A percentile compares a stretch with the other conserved stretches of the same genome.
These are phyloP conservation scores for Annona squamosa DNA, from an alignment of 164 flowering plant species.

Conservation along the genomic window DNA sequence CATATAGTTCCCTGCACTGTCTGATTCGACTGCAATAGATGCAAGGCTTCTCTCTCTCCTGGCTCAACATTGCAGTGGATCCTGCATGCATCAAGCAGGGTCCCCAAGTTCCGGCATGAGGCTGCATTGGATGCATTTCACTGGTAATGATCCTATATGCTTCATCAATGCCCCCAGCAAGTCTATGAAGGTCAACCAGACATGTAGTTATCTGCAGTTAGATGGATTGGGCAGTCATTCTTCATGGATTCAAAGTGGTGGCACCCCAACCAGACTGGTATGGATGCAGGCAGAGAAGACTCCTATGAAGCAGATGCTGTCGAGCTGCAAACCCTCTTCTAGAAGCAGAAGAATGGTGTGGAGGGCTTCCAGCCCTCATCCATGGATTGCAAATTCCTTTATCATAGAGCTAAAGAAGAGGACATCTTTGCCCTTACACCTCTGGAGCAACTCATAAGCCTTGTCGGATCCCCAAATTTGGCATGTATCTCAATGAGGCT, in stretches of 20 bases:
- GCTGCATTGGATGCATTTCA: slow-evolving; percentile 14
- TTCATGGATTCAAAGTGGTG: slow-evolving; percentile 14
- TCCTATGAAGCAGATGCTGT: slow-evolving; percentile 18
- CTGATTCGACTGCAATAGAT: slow-evolving; percentile 21
- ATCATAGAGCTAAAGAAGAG: slow-evolving; percentile 20
- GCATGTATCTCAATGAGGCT: slow-evolving; percentile 22
- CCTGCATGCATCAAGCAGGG: slow-evolving; percentile 20
- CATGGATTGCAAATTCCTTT: slow-evolving; percentile 17
- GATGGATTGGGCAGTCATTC: slow-evolving; percentile 15
- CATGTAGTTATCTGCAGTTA: slow-evolving; percentile 22
- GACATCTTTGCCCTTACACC: slow-evolving; percentile 16
- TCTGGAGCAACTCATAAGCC: slow-evolving; percentile 14
- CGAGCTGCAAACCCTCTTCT: slow-evolving; percentile 17
- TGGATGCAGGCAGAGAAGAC: slow-evolving; percentile 22
- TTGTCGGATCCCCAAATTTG: slow-evolving; percentile 15
- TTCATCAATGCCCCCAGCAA: slow-evolving; percentile 14
- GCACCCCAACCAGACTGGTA: slow-evolving; percentile 15
- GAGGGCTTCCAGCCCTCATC: slow-evolving; percentile 17
- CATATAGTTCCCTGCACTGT: slow-evolving; percentile 17
- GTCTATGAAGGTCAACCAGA: slow-evolving; percentile 21
- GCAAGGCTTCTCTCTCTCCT: slow-evolving; percentile 16
- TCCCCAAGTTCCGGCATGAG: slow-evolving; percentile 24
- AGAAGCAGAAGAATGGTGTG: slow-evolving; percentile 10
- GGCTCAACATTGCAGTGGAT: slow-evolving; percentile 9
- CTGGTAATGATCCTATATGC: slow-evolving; percentile 13